These are phyloP conservation scores for Annulohypoxylon stygium DNA, from an alignment of 495 filamentous ascomycete genomes.

Conservation along the genomic window DNA sequence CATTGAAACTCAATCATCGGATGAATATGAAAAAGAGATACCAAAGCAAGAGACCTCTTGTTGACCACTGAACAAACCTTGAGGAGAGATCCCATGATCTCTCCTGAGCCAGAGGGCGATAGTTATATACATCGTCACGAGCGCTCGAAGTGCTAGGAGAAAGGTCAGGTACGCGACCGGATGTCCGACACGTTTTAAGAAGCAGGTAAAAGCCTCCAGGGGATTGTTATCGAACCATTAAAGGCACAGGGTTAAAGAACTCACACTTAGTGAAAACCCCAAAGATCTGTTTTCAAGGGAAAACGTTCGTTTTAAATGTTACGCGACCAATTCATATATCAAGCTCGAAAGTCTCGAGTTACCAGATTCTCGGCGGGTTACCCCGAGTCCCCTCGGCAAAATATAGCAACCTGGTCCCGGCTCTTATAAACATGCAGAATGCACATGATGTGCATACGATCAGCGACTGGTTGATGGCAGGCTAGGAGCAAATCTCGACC, in stretches of 20 bases:
- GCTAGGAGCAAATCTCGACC: slow-evolving; percentile 6
- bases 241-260: not conserved
- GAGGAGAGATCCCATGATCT: not conserved
- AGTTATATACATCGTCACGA: slow-evolving; percentile 3
- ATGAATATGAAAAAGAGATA: not conserved
- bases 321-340: slow-evolving; percentile 26
- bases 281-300: slow-evolving; percentile 5
- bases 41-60: not conserved
- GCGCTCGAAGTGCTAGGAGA: not conserved
- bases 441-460: slow-evolving; percentile 32
- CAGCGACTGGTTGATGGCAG: slow-evolving; percentile 8
- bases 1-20: slow-evolving; percentile 1
- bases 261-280: not conserved
- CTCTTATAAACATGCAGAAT: slow-evolving; percentile 27
- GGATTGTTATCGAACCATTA: not conserved
- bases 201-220: not conserved
- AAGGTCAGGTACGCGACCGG: slow-evolving; percentile 1
- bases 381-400: slow-evolving; percentile 44
- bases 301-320: slow-evolving; percentile 1
- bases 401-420: slow-evolving; percentile 27
- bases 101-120: not conserved
- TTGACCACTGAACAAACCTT: not conserved
- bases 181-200: slow-evolving; percentile 9
- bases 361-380: slow-evolving; percentile 28
- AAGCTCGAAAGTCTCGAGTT: not conserved